A percentile compares a stretch with the other conserved stretches of the same genome.
phyloP scores from a whole-genome alignment of 352 stramenopile genomes.

The Globisporangium nunn region DNA sequence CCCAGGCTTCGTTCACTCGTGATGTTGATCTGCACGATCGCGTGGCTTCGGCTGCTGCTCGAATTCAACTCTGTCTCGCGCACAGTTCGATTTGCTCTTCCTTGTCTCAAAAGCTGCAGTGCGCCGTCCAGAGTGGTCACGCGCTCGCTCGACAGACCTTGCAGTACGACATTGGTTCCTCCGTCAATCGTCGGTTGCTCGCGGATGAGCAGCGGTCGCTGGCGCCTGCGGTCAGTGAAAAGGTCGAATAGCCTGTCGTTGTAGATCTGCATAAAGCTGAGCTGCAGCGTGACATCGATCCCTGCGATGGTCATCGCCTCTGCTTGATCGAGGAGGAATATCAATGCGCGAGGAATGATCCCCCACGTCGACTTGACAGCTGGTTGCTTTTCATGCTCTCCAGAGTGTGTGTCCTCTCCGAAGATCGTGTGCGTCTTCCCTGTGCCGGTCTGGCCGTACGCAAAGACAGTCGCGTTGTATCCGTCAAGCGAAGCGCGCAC shows the following conservation, averaged over 20 bases:
- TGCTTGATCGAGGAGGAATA: conserved; percentile 47
- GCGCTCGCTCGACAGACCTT: conserved; percentile 47
- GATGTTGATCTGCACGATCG: conserved; percentile 88
- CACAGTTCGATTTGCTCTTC: conserved; percentile 53
- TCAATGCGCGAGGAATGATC: conserved; percentile 73
- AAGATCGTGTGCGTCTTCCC: conserved; percentile 93
- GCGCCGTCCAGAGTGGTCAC: conserved; percentile 39
- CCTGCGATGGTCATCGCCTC: conserved; percentile 10
- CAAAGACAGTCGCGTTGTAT: conserved; percentile 89
- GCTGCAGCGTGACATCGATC: conserved; percentile 39
- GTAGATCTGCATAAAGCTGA: conserved; percentile 93
- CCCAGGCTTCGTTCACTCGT: conserved; percentile 19
- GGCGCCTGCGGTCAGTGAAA: conserved; percentile 55
- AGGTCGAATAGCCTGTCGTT: conserved; percentile 92
- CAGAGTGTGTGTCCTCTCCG: conserved; percentile 33
- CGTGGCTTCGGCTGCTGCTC: conserved; percentile 85
- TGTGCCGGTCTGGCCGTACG: conserved; percentile 88
- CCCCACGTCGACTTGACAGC: conserved; percentile 33
- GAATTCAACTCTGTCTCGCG: conserved; percentile 85
- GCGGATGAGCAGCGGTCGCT: conserved; percentile 64
- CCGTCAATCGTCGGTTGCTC: conserved; percentile 53
- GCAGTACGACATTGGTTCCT: conserved; percentile 42
- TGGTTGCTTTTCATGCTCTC: background rate
- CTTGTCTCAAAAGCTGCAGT: conserved; percentile 42
- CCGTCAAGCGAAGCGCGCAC: conserved; percentile 66